Evolutionary conservation across 2,329 filamentous ascomycete genomes (phyloP), one percentile per base, ranked within the genome.

Genomic region (Botrytis cinerea): DNA sequence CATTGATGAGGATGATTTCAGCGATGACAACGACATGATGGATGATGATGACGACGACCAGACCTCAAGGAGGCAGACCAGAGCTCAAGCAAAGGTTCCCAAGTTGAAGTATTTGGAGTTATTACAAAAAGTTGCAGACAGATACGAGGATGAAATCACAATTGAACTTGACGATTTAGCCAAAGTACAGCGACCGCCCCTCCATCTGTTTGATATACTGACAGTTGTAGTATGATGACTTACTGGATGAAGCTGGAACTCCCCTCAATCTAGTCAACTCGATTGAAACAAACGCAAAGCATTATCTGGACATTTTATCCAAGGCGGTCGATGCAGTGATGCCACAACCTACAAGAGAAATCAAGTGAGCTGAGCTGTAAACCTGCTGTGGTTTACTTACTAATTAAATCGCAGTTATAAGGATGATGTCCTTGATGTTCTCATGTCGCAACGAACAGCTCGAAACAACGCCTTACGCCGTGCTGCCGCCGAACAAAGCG

Each of bases 351-450:
- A 92, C 89, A 22, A 87, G 86, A 71, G 94, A 97, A 77, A 87
- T 95, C 77, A 95, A 89, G 89, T 94, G 87, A 78, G 89, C 80
- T 64, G 28, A 38, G n/a, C 25, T 35, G 61, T 25, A 57, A 54
- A 59, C 40, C 25, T 67, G 25, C 46, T 4, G n/a, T 66, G 14
- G 38, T n/a, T 20, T 35, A 35, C 45, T 25, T 54, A 40, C 70
- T 72, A 67, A 72, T 72, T 6, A 4, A 28, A 6, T 40, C 66
- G 6, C 77, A 94, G 92, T 78, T 98, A 97, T 87, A 98, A 98
- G 83, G 95, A 98, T 80, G 96, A 99, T 83, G 95, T 98, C 16
- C 87, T 99, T 61, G 96, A 99, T 83, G 93, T 99, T 45, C 92
- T 99, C 80, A 97, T 98, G 92, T 93, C 94, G 59, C 93, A 97